Base-by-base conservation (phyloP, 305 asterid genomes). In the Fraxinus baroniana region DNA sequence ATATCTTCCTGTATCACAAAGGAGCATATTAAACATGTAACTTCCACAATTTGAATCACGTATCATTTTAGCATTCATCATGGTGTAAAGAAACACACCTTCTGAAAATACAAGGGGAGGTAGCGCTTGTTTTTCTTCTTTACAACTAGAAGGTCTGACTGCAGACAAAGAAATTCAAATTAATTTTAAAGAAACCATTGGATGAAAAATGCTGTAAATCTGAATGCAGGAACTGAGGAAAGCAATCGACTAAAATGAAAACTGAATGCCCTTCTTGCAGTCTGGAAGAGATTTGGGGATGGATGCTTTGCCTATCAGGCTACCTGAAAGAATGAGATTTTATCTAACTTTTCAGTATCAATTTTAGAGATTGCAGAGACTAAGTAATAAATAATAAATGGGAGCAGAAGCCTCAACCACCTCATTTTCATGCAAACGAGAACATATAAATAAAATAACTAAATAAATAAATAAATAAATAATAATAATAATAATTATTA, bases 61-160 rank as follows among this genome's bases (percentile, higher is more conserved):
- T 36, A 60, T 75, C 20, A 68, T 74, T 8, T n/a, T 52, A 37
- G 81, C 75, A 74, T 82, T 80, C 26, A 39, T 5, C 41, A 79
- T 18, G 22, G 46, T 77, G 55, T 5, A 76, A 78, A 80, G 80
- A 82, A 33, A 73, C 87, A 83, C 82, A 96, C 99, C 98, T 94
- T 96, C 79, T 91, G 93, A 75, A 96, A 96, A 86, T 94, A 96
- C 83, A 94, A 89, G 80, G 98, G 99, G 84, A 90, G 90, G 85
- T 92, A 96, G 30, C 94, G 94, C 87, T 88, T 86, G 81, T 88
- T 90, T 78, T 85, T 91, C 85, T 90, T 96, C 93, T 94, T 94
- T 84, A 91, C 90, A 75, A 94, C 94, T 18, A 96, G 94, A 83
- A 94, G 98, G 82, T 96, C 98, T 3, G 99, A 96, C 99, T 96